These are phyloP conservation scores for Aspergillus clavatus DNA, from an alignment of 2,329 filamentous ascomycete genomes.

Conservation along the genomic window DNA sequence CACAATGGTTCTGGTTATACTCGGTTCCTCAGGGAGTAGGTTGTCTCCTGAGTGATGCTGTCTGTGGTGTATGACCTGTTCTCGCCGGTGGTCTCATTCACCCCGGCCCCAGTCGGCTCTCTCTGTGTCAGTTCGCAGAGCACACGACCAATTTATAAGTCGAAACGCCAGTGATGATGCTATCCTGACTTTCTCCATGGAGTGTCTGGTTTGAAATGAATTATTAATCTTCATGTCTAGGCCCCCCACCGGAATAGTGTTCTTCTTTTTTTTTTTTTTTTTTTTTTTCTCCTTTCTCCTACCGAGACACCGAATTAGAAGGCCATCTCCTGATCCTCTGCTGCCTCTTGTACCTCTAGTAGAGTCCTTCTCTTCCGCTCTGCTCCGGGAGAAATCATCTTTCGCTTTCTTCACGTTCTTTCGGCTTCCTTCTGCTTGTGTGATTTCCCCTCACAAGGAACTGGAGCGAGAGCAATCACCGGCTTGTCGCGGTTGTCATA, in stretches of 20 bases:
- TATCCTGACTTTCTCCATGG: background rate
- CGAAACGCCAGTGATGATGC: background rate
- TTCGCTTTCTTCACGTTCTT: background rate
- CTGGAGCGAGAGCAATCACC: background rate
- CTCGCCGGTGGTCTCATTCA: background rate
- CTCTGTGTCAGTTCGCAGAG: background rate
- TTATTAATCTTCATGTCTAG: background rate
- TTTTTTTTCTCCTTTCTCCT: no score
- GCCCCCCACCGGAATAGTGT: background rate
- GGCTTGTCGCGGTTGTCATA: background rate
- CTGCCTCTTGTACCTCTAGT: background rate
- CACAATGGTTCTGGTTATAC: no score
- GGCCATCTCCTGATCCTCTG: background rate
- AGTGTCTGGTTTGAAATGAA: background rate
- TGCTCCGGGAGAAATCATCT: background rate
- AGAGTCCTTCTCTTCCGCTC: background rate
- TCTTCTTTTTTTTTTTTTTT: no score
- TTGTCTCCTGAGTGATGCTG: background rate
- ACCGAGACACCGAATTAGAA: background rate
- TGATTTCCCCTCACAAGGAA: background rate
- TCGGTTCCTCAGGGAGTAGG: no score
- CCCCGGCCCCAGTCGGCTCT: background rate
- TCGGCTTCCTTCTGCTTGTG: background rate
- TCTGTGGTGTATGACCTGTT: background rate
- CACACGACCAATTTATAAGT: slow-evolving; percentile 1